Conservation (phyloP, 345 rosid genomes). For the Litchi chinensis region DNA sequence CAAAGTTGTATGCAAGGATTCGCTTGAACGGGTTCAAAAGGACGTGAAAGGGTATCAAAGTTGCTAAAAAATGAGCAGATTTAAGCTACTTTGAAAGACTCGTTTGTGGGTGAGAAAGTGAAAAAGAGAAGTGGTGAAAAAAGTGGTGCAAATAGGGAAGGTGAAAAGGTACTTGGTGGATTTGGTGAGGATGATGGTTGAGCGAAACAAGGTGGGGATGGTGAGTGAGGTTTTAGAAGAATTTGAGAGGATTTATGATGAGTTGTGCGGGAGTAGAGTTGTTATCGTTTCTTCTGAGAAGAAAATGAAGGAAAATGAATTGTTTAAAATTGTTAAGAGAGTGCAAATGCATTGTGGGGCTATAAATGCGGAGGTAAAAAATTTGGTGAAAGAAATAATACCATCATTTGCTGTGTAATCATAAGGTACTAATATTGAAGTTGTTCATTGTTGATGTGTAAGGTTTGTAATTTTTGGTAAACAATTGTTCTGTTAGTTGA, state of each 20-base stretch:
- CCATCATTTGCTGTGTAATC: constrained; percentile 14
- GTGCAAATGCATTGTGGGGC: constrained; percentile 36
- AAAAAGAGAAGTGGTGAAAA: constrained; percentile 44
- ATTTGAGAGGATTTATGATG: constrained; percentile 58
- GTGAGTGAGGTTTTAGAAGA: constrained; percentile 59
- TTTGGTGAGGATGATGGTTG: constrained; percentile 54
- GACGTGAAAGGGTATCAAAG: constrained; percentile 50
- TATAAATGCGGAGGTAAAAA: constrained; percentile 35
- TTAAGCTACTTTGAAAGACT: constrained; percentile 33
- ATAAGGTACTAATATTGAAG: background rate
- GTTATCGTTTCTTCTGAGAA: constrained; percentile 35
- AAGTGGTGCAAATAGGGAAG: constrained; percentile 37
- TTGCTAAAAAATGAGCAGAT: constrained; percentile 29
- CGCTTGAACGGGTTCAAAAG: constrained; percentile 43
- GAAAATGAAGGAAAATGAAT: constrained; percentile 29
- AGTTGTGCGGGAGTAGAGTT: constrained; percentile 30
- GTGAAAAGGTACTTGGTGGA: constrained; percentile 48
- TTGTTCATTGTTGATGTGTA: background rate
- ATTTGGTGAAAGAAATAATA: constrained; percentile 22
- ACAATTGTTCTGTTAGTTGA: background rate
- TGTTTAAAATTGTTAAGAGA: constrained; percentile 31
- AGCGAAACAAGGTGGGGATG: constrained; percentile 49
- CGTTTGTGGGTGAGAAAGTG: constrained; percentile 41
- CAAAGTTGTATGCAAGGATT: constrained; percentile 46
- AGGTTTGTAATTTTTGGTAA: background rate